These are phyloP conservation scores for Alternaria incomplexa DNA, from an alignment of 2,329 filamentous ascomycete species.

Conservation along the genomic window DNA sequence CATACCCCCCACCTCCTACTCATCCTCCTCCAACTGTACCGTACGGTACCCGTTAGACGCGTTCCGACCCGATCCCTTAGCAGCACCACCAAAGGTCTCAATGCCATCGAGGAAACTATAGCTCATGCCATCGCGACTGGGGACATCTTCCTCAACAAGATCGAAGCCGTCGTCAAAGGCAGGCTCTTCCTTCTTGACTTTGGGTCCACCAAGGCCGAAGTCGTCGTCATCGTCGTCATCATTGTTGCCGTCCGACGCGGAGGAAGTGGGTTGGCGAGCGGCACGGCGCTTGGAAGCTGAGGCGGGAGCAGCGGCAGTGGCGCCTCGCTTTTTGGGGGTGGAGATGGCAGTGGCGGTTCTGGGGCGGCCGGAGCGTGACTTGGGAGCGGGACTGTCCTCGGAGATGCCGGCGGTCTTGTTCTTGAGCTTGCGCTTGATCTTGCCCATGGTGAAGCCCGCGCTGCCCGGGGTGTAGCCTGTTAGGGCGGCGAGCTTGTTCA, in stretches of 20 bases:
- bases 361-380: background rate
- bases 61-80: background rate
- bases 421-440: slow-evolving; percentile 43
- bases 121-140: background rate
- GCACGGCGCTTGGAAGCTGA: slow-evolving; percentile 15
- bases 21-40: background rate
- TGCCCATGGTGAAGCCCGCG: slow-evolving; percentile 38
- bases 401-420: slow-evolving; percentile 25
- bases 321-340: slow-evolving; percentile 29
- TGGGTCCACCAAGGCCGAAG: background rate
- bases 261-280: background rate
- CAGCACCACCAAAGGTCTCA: background rate
- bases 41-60: background rate
- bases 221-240: slow-evolving; percentile 22
- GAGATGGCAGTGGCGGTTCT: background rate
- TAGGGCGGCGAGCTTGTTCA: slow-evolving; percentile 26
- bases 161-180: background rate
- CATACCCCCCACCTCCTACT: background rate
- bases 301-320: slow-evolving; percentile 2
- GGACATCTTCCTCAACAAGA: background rate
- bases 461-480: slow-evolving; percentile 34
- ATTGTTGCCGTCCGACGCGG: background rate
- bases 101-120: background rate
- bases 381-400: background rate
- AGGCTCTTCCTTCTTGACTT: background rate